phyloP scores from a whole-genome alignment of 805 yeast species.

The Suhomyces faveliae region DNA sequence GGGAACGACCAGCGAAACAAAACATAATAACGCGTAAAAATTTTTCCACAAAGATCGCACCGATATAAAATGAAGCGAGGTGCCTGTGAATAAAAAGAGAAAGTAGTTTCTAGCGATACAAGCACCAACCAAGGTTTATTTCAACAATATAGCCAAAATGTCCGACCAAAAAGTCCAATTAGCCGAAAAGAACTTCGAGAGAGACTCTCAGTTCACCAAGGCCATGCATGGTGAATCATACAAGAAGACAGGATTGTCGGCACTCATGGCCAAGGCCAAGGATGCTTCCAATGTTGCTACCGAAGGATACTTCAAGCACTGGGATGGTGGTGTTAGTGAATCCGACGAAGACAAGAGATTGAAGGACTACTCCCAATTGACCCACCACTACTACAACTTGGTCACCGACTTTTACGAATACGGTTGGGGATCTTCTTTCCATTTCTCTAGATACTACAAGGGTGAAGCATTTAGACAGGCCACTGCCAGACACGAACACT shows the following conservation, averaged over 20 bases:
- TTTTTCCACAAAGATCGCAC: constrained; percentile 2
- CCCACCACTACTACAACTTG: constrained; percentile 94
- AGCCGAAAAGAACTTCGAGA: constrained; percentile 51
- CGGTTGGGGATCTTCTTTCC: constrained; percentile 99
- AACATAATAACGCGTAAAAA: constrained; percentile 2
- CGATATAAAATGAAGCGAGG: background rate
- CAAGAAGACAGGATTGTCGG: constrained; percentile 67
- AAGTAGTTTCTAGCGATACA: constrained; percentile 7
- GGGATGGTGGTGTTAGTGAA: constrained; percentile 86
- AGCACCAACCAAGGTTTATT: constrained; percentile 3
- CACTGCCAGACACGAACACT: constrained; percentile 96
- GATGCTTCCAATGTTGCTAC: constrained; percentile 77
- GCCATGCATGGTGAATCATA: constrained; percentile 83
- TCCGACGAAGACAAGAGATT: constrained; percentile 73
- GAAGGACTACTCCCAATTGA: constrained; percentile 82
- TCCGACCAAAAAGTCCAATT: constrained; percentile 23
- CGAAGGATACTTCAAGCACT: constrained; percentile 90
- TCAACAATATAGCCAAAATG: constrained; percentile 10
- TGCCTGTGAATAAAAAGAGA: background rate
- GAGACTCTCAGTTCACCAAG: constrained; percentile 73
- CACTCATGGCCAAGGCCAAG: constrained; percentile 73
- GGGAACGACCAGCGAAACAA: constrained; percentile 4
- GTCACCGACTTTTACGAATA: constrained; percentile 98
- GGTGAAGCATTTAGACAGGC: constrained; percentile 96
- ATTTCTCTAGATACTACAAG: constrained; percentile 87